phyloP scores from a whole-genome alignment of 495 filamentous ascomycete species.

The Trichoderma parareesei region DNA sequence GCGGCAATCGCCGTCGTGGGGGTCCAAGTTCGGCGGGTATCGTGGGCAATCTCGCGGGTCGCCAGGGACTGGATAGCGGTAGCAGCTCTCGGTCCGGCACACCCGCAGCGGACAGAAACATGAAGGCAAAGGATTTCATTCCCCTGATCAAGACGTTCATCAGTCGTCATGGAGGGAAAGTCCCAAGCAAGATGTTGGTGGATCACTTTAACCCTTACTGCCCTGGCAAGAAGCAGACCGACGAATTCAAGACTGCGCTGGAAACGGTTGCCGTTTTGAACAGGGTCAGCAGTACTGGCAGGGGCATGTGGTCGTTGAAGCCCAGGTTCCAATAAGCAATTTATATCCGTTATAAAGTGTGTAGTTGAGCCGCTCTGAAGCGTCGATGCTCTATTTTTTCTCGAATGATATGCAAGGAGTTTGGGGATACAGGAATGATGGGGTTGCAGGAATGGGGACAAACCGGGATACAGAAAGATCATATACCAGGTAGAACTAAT shows the following conservation, averaged over 20 bases:
- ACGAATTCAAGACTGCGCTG: slow-evolving; percentile 41
- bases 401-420: slow-evolving; percentile 1
- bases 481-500: not conserved
- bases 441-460: not conserved
- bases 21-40: slow-evolving; percentile 48
- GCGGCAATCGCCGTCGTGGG: slow-evolving; percentile 28
- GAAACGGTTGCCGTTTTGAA: slow-evolving; percentile 41
- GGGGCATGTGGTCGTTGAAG: slow-evolving; percentile 35
- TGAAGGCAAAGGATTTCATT: slow-evolving; percentile 50
- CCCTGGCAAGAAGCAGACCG: slow-evolving; percentile 28
- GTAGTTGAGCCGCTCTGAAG: not conserved
- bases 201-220: slow-evolving; percentile 62
- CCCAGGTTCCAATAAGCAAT: slow-evolving; percentile 17
- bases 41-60: slow-evolving; percentile 50
- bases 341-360: not conserved
- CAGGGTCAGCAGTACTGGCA: slow-evolving; percentile 31
- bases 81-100: slow-evolving; percentile 28
- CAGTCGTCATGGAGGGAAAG: slow-evolving; percentile 57
- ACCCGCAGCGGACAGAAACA: slow-evolving; percentile 19
- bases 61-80: slow-evolving; percentile 37
- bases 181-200: slow-evolving; percentile 66
- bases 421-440: not conserved
- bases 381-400: not conserved
- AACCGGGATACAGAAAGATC: not conserved
- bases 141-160: slow-evolving; percentile 70